Conservation (phyloP, 169 alveolate species). For the Babesia bigemina region DNA sequence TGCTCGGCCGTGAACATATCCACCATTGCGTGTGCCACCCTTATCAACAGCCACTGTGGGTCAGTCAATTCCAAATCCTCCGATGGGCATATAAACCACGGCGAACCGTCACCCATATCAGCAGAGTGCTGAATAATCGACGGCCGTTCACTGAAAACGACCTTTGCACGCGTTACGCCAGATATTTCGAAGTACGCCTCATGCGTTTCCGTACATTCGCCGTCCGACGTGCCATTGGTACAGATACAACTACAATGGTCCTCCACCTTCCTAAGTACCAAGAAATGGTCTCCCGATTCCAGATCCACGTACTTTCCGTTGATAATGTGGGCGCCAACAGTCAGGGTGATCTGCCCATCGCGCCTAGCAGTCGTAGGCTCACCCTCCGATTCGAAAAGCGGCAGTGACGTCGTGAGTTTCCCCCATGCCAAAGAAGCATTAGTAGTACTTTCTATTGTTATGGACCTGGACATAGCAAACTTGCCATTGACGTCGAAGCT, state of each 20-base stretch:
- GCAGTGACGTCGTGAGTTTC: slow-evolving; percentile 3
- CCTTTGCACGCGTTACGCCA: slow-evolving; percentile 1
- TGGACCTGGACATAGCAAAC: neutral
- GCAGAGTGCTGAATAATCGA: slow-evolving; percentile 10
- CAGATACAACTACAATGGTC: slow-evolving; percentile 44
- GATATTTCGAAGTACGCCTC: slow-evolving; percentile 44
- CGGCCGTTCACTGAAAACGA: slow-evolving; percentile 28
- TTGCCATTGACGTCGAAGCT: slow-evolving; percentile 16
- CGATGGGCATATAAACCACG: slow-evolving; percentile 16
- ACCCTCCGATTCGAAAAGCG: neutral
- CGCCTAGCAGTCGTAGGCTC: neutral
- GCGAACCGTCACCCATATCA: neutral
- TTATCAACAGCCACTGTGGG: slow-evolving; percentile 25
- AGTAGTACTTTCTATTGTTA: neutral
- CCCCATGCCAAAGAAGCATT: slow-evolving; percentile 36
- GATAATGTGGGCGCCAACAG: slow-evolving; percentile 32
- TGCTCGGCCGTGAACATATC: slow-evolving; percentile 4
- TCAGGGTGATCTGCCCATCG: slow-evolving; percentile 17
- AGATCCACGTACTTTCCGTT: slow-evolving; percentile 16
- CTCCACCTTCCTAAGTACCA: slow-evolving; percentile 38
- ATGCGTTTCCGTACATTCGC: slow-evolving; percentile 4
- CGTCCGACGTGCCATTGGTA: neutral
- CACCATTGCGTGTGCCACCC: slow-evolving; percentile 1
- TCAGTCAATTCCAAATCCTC: slow-evolving; percentile 7
- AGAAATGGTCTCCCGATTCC: slow-evolving; percentile 12